A percentile compares a stretch with the other conserved stretches of the same genome.
Evolutionary conservation across 1,284 basidiomycete genomes (phyloP).

Genomic region (Trametes pubescens): DNA sequence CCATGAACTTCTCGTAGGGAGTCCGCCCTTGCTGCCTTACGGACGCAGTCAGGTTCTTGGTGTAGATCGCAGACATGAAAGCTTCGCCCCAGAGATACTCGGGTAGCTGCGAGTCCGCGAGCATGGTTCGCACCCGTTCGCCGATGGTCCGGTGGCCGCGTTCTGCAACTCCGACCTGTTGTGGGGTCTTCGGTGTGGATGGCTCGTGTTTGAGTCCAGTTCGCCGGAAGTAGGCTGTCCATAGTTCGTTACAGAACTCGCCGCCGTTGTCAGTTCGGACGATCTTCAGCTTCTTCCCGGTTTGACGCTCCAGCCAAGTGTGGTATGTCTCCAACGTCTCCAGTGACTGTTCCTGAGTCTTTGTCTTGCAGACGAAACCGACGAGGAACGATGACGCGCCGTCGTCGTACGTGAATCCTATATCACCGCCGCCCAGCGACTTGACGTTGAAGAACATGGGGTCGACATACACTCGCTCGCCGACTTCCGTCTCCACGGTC

Average conservation of each 20-base stretch:
- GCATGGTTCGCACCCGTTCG: neutral
- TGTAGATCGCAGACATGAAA: neutral
- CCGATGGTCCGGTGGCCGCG: neutral
- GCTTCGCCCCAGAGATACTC: neutral
- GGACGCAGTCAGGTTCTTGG: neutral
- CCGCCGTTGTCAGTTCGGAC: neutral
- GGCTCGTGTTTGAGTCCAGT: neutral
- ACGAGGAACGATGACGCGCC: neutral
- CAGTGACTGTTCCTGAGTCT: neutral
- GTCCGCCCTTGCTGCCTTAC: neutral
- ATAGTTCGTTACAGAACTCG: neutral
- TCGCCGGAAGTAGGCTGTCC: neutral
- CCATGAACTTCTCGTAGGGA: neutral
- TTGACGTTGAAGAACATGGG: constrained; percentile 6
- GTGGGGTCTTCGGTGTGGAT: neutral
- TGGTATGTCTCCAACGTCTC: neutral
- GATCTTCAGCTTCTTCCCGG: neutral
- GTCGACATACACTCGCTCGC: neutral
- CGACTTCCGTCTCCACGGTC: neutral
- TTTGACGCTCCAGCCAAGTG: neutral
- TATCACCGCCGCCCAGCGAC: neutral
- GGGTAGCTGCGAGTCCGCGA: neutral
- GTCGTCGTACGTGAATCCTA: neutral
- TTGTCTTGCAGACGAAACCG: neutral
- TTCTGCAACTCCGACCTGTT: neutral